Evolutionary conservation across 805 yeast species (phyloP).

Genomic region (Barnettozyma salicaria): DNA sequence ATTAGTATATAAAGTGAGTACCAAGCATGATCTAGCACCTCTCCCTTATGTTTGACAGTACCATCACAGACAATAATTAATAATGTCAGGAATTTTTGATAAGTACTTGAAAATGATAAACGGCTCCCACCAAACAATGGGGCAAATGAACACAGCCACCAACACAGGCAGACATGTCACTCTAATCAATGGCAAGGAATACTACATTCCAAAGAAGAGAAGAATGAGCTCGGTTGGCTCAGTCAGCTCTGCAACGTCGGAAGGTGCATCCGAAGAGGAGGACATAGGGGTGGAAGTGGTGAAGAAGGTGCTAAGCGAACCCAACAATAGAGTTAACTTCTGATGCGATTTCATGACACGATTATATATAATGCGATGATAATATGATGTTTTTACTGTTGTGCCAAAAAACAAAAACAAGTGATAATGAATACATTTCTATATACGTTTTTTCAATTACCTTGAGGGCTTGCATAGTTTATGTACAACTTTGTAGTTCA

Average conservation of each 20-base stretch:
- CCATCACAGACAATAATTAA: constrained; percentile 10
- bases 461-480: background rate
- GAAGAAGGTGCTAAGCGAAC: constrained; percentile 10
- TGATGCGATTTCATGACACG: constrained; percentile 4
- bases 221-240: constrained; percentile 21
- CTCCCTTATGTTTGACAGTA: background rate
- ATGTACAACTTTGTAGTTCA: constrained; percentile 4
- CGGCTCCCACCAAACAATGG: constrained; percentile 15
- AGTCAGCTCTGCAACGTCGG: constrained; percentile 7
- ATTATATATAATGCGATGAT: background rate
- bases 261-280: background rate
- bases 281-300: constrained; percentile 1
- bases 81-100: constrained; percentile 29
- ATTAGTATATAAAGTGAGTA: background rate
- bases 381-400: background rate
- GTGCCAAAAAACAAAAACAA: too few species aligned
- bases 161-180: constrained; percentile 17
- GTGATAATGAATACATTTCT: too few species aligned
- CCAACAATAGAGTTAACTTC: constrained; percentile 19
- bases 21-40: background rate
- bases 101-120: constrained; percentile 24
- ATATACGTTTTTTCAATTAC: too few species aligned
- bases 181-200: constrained; percentile 18
- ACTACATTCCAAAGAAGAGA: constrained; percentile 16
- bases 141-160: constrained; percentile 19